These are phyloP conservation scores for Rhizoclosmatium sp. DNA, from an alignment of 192 early-diverging fungal genomes.

Conservation along the genomic window DNA sequence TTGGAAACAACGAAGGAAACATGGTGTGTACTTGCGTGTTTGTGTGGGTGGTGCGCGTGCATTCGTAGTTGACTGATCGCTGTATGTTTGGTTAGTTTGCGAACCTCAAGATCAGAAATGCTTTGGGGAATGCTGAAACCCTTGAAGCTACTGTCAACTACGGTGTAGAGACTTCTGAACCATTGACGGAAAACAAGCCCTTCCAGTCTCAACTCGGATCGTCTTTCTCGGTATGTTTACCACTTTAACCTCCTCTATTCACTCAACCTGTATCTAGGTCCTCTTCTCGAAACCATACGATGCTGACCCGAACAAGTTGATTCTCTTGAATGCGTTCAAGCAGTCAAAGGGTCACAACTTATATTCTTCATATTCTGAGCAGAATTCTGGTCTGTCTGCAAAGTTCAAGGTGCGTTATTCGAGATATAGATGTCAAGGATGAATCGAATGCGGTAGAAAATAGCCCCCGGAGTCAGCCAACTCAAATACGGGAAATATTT, in stretches of 20 bases:
- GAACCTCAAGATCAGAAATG: conserved; percentile 78
- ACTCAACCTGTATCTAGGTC: conserved; percentile 24
- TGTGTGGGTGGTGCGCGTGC: neutral
- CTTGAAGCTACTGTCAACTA: conserved; percentile 77
- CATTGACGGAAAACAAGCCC: conserved; percentile 37
- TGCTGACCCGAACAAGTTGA: conserved; percentile 71
- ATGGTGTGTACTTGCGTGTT: conserved; percentile 61
- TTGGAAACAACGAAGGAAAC: conserved; percentile 88
- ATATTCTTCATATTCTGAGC: conserved; percentile 79
- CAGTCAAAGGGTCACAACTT: conserved; percentile 68
- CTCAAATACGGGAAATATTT: no score
- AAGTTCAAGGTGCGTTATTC: conserved; percentile 24
- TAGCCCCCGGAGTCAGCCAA: no score
- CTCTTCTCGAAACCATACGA: conserved; percentile 71
- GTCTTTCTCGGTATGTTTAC: conserved; percentile 60
- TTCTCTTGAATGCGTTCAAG: conserved; percentile 74
- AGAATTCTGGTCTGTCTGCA: conserved; percentile 42
- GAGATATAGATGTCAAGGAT: neutral
- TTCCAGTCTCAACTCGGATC: conserved; percentile 67
- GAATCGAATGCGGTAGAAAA: no score
- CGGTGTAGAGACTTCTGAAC: conserved; percentile 61
- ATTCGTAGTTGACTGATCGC: neutral
- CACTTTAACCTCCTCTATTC: neutral
- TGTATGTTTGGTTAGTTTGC: conserved; percentile 57
- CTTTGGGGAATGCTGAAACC: conserved; percentile 88